Percentiles rank a stretch among this genome's conserved stretches.
Evolutionary conservation across 1,284 basidiomycete species (phyloP).

Genomic region (Schizophyllum commune): DNA sequence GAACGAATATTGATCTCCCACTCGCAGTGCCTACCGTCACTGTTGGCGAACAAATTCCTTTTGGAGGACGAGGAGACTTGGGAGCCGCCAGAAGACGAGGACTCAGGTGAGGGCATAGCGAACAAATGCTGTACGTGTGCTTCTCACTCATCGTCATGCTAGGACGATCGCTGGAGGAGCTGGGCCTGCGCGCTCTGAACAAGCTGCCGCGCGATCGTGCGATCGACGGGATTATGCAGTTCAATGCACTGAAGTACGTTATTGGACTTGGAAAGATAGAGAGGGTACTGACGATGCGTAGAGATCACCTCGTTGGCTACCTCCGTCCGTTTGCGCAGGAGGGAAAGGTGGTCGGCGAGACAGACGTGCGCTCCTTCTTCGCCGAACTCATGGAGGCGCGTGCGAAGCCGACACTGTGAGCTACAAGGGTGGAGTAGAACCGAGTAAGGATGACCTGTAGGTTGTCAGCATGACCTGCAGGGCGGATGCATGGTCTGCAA

Average conservation of each 20-base stretch:
- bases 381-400: constrained; percentile 14
- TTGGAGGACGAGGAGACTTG: constrained; percentile 76
- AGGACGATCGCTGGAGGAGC: constrained; percentile 71
- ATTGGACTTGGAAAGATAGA: constrained; percentile 1
- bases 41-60: constrained; percentile 48
- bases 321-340: constrained; percentile 71
- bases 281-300: constrained; percentile 23
- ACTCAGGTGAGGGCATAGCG: constrained; percentile 53
- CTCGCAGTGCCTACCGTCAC: constrained; percentile 45
- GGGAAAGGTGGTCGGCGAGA: constrained; percentile 67
- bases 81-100: constrained; percentile 75
- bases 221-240: constrained; percentile 73
- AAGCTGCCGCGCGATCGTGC: constrained; percentile 66
- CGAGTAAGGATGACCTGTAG: no score
- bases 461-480: no score
- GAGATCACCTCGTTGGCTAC: constrained; percentile 65
- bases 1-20: constrained; percentile 5
- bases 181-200: constrained; percentile 68
- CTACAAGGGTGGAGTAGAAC: no score
- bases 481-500: no score
- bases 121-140: constrained; percentile 1
- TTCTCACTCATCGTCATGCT: constrained; percentile 4
- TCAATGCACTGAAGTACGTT: constrained; percentile 68
- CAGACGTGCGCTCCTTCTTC: constrained; percentile 67
- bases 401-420: no score